Conservation (phyloP, 2,329 filamentous ascomycete species). For the Clonostachys sp. region DNA sequence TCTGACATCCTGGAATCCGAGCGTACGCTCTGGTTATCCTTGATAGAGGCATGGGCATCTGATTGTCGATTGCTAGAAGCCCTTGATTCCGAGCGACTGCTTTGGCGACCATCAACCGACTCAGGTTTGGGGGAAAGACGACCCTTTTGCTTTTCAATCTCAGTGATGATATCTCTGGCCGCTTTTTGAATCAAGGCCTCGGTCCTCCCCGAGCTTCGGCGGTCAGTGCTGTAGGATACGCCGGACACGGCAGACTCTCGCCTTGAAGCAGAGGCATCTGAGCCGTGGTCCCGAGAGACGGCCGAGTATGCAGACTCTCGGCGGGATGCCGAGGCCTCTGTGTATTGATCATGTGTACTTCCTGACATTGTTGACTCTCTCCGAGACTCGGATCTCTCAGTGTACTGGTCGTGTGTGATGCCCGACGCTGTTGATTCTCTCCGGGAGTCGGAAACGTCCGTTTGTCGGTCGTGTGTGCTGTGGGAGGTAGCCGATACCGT, state of each 20-base stretch:
- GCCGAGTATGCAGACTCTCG: conserved; percentile 1
- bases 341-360: not conserved
- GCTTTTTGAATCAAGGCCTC: conserved; percentile 50
- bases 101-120: conserved; percentile 10
- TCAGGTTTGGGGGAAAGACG: conserved; percentile 14
- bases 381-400: not conserved
- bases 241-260: conserved; percentile 12
- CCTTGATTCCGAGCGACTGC: conserved; percentile 9
- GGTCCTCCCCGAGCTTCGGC: conserved; percentile 36
- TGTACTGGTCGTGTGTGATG: not conserved
- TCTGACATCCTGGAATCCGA: conserved; percentile 4
- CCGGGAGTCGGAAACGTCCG: not conserved
- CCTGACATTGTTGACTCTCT: not conserved
- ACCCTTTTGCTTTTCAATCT: conserved; percentile 30
- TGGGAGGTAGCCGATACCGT: not conserved
- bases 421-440: not conserved
- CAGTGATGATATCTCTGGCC: conserved; percentile 43
- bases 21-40: not conserved
- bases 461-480: not conserved
- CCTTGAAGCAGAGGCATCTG: not conserved
- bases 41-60: not conserved
- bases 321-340: conserved; percentile 2
- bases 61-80: not conserved
- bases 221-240: conserved; percentile 12
- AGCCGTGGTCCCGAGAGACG: not conserved